Percentiles rank a stretch among this genome's conserved stretches.
These are phyloP conservation scores for Biscogniauxia sp. DNA, from an alignment of 2,329 filamentous ascomycete genomes.

Conservation along the genomic window DNA sequence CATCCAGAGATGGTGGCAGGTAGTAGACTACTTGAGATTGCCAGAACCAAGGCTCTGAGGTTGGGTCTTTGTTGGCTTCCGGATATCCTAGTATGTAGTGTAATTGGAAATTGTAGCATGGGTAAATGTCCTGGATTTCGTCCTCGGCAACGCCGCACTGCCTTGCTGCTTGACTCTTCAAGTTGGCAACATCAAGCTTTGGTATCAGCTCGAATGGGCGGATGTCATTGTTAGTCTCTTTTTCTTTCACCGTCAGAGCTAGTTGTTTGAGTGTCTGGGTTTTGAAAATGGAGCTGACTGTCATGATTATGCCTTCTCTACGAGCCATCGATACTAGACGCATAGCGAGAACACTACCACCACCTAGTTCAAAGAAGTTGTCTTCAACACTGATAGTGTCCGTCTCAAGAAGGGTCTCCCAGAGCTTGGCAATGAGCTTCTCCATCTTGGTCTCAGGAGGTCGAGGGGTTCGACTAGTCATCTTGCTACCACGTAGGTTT, in stretches of 20 bases:
- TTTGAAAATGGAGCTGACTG: conserved; percentile 41
- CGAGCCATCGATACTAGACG: conserved; percentile 32
- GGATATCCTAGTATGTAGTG: conserved; percentile 5
- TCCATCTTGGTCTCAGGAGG: conserved; percentile 30
- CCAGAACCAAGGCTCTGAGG: conserved; percentile 1
- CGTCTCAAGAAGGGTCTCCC: conserved; percentile 29
- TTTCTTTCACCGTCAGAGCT: neutral
- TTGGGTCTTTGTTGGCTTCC: conserved; percentile 1
- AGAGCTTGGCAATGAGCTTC: conserved; percentile 30
- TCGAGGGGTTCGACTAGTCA: conserved; percentile 22
- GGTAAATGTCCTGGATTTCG: conserved; percentile 6
- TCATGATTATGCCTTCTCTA: conserved; percentile 35
- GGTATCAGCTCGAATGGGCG: conserved; percentile 1
- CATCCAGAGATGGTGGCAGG: neutral
- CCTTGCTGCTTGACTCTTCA: neutral
- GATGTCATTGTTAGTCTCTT: neutral
- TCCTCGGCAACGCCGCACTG: neutral
- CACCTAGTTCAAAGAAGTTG: conserved; percentile 21
- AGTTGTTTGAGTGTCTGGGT: conserved; percentile 12
- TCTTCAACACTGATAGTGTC: conserved; percentile 12
- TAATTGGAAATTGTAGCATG: neutral
- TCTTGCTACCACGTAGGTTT: conserved; percentile 15
- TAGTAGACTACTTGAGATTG: conserved; percentile 1
- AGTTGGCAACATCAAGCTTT: neutral
- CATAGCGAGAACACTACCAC: conserved; percentile 16